Evolutionary conservation across 2,329 filamentous ascomycete genomes (phyloP), one percentile per base, ranked within the genome.

Genomic region (Trichoderma brevicompactum): DNA sequence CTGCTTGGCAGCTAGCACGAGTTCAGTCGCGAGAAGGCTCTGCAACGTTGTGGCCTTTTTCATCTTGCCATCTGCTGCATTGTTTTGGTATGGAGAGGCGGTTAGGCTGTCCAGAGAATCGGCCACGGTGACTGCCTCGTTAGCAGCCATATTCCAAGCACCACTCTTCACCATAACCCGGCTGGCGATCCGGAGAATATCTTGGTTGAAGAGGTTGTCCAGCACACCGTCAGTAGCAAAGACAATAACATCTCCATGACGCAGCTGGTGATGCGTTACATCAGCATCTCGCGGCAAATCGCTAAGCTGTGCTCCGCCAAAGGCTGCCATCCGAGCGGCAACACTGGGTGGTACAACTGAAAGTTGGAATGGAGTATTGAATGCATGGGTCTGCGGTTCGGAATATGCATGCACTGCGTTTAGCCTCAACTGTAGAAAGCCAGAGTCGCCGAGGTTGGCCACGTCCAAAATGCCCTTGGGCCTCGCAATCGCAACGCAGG

Each of bases 311-410:
- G 86, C 83, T 50, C 92, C 92, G 19, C 94, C 94, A 76, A 97
- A 98, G 34, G 92, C 87, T 12, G 89, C 87, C 72, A 93, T 90
- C 72, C 95, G 91, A 23, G 88, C 86, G 65, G 92, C 85, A 78
- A 97, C 89, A 71, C 86, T 87, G 3, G 90, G 86, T 0, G 95
- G 94, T 7, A 97, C 89, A 61, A 97, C 88, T 62, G 92, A 94
- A 46, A 99, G 85, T 77, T 99, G 95, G 74, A 92, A 99, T 0
- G 95, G 95, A 0, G 95, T 98, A 78, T 99, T 99, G 84, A 99
- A 99, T 49, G 90, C 93, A 77, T 99, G 95, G 0, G 93, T 97
- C 78, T 99, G 95, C 28, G 92, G 90, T 54, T 89, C 86, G 2
- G 93, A 96, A 74, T 88, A 89, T 64, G 90, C 86, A 76, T 95